These are phyloP conservation scores for Aspergillus novofumigatus DNA, from an alignment of 2,329 filamentous ascomycete species.

Conservation along the genomic window DNA sequence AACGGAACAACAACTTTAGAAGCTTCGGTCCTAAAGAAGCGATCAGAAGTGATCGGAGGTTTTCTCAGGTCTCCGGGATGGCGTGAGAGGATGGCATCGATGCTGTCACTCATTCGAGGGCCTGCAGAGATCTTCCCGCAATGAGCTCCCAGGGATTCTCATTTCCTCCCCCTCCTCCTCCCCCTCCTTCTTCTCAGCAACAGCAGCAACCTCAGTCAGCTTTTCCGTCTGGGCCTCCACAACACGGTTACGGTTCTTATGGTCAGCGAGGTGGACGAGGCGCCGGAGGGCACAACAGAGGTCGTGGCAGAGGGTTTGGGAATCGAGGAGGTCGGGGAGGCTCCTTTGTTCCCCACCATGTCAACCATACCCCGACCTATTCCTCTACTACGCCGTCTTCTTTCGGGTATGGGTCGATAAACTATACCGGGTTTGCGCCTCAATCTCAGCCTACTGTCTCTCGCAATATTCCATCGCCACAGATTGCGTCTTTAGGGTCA, in stretches of 20 bases:
- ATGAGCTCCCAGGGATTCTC: slow-evolving; percentile 44
- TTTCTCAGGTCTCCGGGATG: slow-evolving; percentile 14
- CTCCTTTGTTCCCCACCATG: slow-evolving; percentile 19
- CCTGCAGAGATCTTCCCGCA: slow-evolving; percentile 18
- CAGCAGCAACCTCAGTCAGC: slow-evolving; percentile 13
- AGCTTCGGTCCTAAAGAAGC: not conserved
- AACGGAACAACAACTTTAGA: slow-evolving; percentile 18
- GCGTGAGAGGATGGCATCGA: slow-evolving; percentile 22
- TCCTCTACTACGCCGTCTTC: slow-evolving; percentile 15
- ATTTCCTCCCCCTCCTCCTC: slow-evolving; percentile 45
- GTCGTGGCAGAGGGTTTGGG: slow-evolving; percentile 34
- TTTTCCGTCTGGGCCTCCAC: slow-evolving; percentile 15
- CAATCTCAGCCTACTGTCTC: slow-evolving; percentile 23
- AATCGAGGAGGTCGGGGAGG: slow-evolving; percentile 27
- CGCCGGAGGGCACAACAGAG: slow-evolving; percentile 24
- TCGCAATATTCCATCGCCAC: slow-evolving; percentile 20
- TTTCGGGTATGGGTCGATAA: slow-evolving; percentile 26
- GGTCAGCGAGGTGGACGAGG: slow-evolving; percentile 25
- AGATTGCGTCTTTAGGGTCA: slow-evolving; percentile 22
- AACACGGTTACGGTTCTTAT: slow-evolving; percentile 25
- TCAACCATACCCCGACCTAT: slow-evolving; percentile 20
- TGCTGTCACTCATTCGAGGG: slow-evolving; percentile 22
- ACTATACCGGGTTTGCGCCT: slow-evolving; percentile 26
- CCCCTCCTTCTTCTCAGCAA: slow-evolving; percentile 28
- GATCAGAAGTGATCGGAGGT: not conserved